Conservation (phyloP, 1,284 basidiomycete species). For the Trametes pubescens region DNA sequence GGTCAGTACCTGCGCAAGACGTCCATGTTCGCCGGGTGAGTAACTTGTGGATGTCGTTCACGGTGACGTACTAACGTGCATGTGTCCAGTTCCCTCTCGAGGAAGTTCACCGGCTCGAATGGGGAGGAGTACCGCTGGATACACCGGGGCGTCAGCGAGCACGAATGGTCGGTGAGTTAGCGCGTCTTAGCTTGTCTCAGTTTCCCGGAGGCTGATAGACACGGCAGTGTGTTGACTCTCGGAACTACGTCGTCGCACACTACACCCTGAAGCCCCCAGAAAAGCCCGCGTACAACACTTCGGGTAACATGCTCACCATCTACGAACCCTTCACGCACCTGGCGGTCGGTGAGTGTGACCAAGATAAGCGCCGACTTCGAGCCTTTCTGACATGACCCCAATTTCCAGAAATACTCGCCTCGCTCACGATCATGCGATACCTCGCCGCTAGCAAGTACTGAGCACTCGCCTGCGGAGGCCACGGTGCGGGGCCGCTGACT, state of each 20-base stretch:
- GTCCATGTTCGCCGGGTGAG: constrained; percentile 69
- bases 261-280: constrained; percentile 63
- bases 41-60: constrained; percentile 17
- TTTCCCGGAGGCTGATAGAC: constrained; percentile 12
- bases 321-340: constrained; percentile 64
- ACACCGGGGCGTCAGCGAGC: constrained; percentile 55
- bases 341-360: constrained; percentile 58
- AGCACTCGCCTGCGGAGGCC: neutral
- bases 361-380: neutral
- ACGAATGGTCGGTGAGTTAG: constrained; percentile 73
- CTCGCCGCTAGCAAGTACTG: constrained; percentile 44
- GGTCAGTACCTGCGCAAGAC: constrained; percentile 65
- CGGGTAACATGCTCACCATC: constrained; percentile 71
- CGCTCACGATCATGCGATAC: constrained; percentile 73
- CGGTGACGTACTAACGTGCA: neutral
- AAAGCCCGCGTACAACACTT: constrained; percentile 63
- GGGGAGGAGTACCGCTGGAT: constrained; percentile 74
- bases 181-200: constrained; percentile 12
- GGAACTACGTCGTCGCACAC: constrained; percentile 68
- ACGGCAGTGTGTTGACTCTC: constrained; percentile 62
- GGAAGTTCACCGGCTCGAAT: constrained; percentile 72
- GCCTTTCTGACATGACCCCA: neutral
- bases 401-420: constrained; percentile 62
- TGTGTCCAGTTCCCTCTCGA: constrained; percentile 58
- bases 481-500: too few species aligned